Evolutionary conservation across 108 stramenopile genomes (phyloP).

Genomic region (Pseudonitzschia pungens): DNA sequence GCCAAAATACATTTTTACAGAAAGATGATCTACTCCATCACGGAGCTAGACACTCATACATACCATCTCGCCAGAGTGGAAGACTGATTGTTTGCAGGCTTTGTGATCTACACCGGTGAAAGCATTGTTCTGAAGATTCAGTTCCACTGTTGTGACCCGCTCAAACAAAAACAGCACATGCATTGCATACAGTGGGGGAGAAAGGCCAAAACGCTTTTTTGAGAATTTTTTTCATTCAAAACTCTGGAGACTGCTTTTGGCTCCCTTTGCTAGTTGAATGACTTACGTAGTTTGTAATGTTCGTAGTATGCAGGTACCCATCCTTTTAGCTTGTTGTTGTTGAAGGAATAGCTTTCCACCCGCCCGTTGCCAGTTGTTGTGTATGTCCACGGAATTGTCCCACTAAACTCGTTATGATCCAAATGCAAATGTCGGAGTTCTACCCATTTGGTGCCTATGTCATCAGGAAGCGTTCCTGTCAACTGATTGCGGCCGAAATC

Average conservation of each 20-base stretch:
- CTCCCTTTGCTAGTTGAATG: too few relatives aligned
- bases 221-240: slow-evolving; percentile 2
- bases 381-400: slow-evolving; percentile 36
- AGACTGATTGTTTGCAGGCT: slow-evolving; percentile 8
- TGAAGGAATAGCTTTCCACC: slow-evolving; percentile 24
- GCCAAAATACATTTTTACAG: not conserved
- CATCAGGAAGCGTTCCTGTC: slow-evolving; percentile 40
- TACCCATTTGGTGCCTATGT: slow-evolving; percentile 4
- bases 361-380: slow-evolving; percentile 36
- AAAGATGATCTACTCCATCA: not conserved
- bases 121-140: not conserved
- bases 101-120: slow-evolving; percentile 2
- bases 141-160: not conserved
- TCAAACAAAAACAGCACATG: not conserved
- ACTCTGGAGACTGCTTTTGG: too few relatives aligned
- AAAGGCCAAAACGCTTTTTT: not conserved
- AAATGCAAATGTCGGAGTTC: slow-evolving; percentile 39
- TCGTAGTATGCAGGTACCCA: slow-evolving; percentile 33
- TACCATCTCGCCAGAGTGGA: slow-evolving; percentile 18
- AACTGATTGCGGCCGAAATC: slow-evolving; percentile 47
- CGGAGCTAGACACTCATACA: not conserved
- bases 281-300: slow-evolving; percentile 30
- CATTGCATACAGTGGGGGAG: not conserved
- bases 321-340: slow-evolving; percentile 47
- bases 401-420: slow-evolving; percentile 49